These are phyloP conservation scores for Populus tremula DNA, from an alignment of 345 rosid species.

Conservation along the genomic window DNA sequence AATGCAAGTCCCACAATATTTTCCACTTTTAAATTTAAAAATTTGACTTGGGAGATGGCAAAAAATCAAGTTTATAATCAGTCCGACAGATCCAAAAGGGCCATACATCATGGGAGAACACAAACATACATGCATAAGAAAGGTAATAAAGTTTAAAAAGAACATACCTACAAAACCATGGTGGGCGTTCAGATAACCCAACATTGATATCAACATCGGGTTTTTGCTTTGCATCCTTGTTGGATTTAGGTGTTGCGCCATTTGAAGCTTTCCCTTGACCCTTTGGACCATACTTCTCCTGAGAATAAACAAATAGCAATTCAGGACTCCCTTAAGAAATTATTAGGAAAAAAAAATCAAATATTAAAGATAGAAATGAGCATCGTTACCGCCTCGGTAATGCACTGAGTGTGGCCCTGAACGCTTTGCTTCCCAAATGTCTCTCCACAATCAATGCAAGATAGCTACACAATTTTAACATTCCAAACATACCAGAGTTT, in stretches of 20 bases:
- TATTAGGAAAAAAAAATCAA: too few species aligned
- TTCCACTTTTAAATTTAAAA: too few species aligned
- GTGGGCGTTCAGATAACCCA: slow-evolving; percentile 76
- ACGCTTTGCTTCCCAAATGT: slow-evolving; percentile 69
- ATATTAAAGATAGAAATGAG: background rate
- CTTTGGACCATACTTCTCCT: slow-evolving; percentile 98
- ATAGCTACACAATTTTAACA: slow-evolving; percentile 44
- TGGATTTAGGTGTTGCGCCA: slow-evolving; percentile 59
- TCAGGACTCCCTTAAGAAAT: background rate
- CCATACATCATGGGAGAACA: background rate
- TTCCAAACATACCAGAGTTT: background rate
- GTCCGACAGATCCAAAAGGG: background rate
- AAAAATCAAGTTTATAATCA: too few species aligned
- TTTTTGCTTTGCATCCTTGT: slow-evolving; percentile 50
- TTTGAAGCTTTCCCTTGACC: slow-evolving; percentile 51
- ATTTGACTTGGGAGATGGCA: too few species aligned
- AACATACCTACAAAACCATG: slow-evolving; percentile 90
- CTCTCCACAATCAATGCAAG: slow-evolving; percentile 92
- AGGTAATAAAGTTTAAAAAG: background rate
- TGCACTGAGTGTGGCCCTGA: slow-evolving; percentile 85
- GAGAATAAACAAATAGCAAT: slow-evolving; percentile 3
- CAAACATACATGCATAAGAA: background rate
- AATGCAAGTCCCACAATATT: too few species aligned
- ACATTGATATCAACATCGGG: slow-evolving; percentile 68
- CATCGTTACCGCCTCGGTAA: slow-evolving; percentile 71